These are phyloP conservation scores for Cyphellophora europaea DNA, from an alignment of 2,329 filamentous ascomycete genomes.

Conservation along the genomic window DNA sequence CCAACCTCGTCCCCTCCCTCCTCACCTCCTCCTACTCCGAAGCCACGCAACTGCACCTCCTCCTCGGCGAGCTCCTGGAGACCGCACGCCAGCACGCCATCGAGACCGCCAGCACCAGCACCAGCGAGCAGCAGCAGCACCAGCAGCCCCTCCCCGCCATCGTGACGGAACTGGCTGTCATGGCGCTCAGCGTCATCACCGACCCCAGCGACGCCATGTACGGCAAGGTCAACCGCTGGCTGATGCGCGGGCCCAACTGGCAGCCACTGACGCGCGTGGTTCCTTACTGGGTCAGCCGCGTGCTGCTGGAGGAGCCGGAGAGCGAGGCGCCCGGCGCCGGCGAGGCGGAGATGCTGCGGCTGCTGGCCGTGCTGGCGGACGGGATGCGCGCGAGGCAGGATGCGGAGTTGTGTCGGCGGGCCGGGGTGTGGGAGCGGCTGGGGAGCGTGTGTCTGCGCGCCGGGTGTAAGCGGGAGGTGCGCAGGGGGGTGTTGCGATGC, in stretches of 20 bases:
- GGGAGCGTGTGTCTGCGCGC: constrained; percentile 61
- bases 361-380: constrained; percentile 21
- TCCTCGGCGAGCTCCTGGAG: constrained; percentile 72
- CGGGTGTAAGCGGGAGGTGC: constrained; percentile 49
- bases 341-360: constrained; percentile 50
- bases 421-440: constrained; percentile 64
- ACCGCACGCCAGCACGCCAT: constrained; percentile 34
- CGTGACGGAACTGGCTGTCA: constrained; percentile 63
- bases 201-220: constrained; percentile 78
- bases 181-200: constrained; percentile 55
- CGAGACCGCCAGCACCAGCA: constrained; percentile 1
- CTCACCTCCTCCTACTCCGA: constrained; percentile 61
- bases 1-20: constrained; percentile 27
- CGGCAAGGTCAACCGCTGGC: constrained; percentile 73
- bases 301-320: constrained; percentile 64
- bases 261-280: constrained; percentile 42
- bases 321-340: constrained; percentile 64
- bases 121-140: too few species aligned
- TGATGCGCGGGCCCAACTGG: constrained; percentile 72
- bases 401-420: constrained; percentile 42
- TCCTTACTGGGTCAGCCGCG: constrained; percentile 55
- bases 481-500: constrained; percentile 52
- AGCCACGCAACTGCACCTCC: constrained; percentile 51
- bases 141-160: constrained; percentile 61
- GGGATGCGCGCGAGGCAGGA: constrained; percentile 24